Evolutionary conservation across 2,329 filamentous ascomycete species (phyloP).

Genomic region (Xylariaceae sp.): DNA sequence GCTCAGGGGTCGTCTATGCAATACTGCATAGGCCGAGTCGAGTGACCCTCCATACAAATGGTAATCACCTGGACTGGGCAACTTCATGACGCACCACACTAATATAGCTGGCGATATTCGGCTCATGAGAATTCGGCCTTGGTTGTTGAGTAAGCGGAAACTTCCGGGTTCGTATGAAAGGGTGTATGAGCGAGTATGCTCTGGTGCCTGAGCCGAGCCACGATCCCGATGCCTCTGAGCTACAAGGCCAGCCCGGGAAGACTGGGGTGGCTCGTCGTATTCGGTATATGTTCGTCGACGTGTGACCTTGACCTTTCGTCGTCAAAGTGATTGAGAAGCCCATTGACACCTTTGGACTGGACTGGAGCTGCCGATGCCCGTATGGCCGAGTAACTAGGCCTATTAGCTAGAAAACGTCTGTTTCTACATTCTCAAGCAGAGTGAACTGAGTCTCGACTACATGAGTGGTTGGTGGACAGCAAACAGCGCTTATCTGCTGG

Average conservation of each 20-base stretch:
- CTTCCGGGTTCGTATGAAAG: slow-evolving; percentile 11
- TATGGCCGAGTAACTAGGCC: too few relatives aligned
- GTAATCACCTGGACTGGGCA: slow-evolving; percentile 10
- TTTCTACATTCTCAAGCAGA: too few relatives aligned
- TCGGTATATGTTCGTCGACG: slow-evolving; percentile 11
- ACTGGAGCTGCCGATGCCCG: too few relatives aligned
- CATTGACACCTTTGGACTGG: too few relatives aligned
- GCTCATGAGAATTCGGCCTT: slow-evolving; percentile 3
- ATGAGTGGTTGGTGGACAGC: too few relatives aligned
- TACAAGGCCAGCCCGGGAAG: not conserved
- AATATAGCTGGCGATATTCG: slow-evolving; percentile 8
- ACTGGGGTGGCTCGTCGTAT: slow-evolving; percentile 7
- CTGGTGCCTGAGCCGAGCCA: slow-evolving; percentile 8
- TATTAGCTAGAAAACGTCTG: too few relatives aligned
- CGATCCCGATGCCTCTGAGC: slow-evolving; percentile 6
- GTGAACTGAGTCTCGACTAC: too few relatives aligned
- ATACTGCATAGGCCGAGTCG: slow-evolving; percentile 8
- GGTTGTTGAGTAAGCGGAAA: slow-evolving; percentile 7
- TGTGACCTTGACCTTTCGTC: slow-evolving; percentile 5
- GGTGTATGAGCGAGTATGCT: slow-evolving; percentile 9
- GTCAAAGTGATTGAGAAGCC: not conserved
- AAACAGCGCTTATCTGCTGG: too few relatives aligned
- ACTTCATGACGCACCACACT: slow-evolving; percentile 10
- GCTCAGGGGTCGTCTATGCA: slow-evolving; percentile 8
- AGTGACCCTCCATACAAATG: slow-evolving; percentile 11